Conservation (phyloP, 164 flowering plant genomes). For the Protea cynaroides region DNA sequence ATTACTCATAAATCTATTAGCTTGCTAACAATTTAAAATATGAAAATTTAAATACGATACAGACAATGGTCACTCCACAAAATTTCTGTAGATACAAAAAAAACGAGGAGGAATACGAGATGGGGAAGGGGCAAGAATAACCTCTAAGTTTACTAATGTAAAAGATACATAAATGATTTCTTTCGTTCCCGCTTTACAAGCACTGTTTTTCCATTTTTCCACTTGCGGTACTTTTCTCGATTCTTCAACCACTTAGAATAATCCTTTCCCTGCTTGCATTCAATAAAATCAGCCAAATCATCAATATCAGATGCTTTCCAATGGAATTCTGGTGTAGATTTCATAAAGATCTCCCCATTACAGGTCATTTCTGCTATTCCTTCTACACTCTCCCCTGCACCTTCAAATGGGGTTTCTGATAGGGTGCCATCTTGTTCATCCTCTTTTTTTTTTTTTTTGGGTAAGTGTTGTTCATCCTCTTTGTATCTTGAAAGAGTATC, state of each 20-base stretch:
- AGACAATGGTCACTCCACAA: no score
- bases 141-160: no score
- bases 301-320: slow-evolving; percentile 29
- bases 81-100: no score
- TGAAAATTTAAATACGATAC: no score
- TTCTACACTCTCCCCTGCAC: slow-evolving; percentile 5
- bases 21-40: no score
- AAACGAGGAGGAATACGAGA: no score
- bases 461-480: no score
- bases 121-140: no score
- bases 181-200: slow-evolving; percentile 24
- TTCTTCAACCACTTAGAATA: slow-evolving; percentile 56
- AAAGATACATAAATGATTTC: slow-evolving; percentile 3
- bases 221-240: slow-evolving; percentile 30
- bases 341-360: slow-evolving; percentile 47
- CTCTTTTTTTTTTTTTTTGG: no score
- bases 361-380: slow-evolving; percentile 33
- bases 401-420: slow-evolving; percentile 7
- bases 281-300: slow-evolving; percentile 65
- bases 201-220: slow-evolving; percentile 32
- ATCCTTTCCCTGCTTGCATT: slow-evolving; percentile 63
- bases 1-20: no score
- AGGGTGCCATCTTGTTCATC: not conserved
- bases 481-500: not conserved
- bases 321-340: slow-evolving; percentile 18